Conservation (phyloP, 1,139 yeast species). For the Zygosaccharomyces sapae region DNA sequence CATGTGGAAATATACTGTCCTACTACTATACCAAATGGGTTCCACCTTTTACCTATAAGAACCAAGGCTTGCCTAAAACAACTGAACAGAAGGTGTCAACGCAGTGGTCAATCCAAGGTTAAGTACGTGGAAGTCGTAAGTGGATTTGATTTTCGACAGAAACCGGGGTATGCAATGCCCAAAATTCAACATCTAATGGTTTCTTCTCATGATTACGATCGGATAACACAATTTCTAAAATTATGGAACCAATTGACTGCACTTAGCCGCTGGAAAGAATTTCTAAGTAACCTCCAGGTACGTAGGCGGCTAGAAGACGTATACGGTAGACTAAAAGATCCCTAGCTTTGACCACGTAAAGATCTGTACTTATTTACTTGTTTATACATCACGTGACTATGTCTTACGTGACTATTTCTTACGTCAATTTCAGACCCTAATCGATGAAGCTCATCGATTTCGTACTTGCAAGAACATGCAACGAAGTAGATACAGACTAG, state of each 20-base stretch:
- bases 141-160: conserved; percentile 29
- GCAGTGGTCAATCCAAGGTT: conserved; percentile 8
- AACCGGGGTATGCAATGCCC: conserved; percentile 29
- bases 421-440: neutral
- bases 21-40: conserved; percentile 23
- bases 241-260: conserved; percentile 10
- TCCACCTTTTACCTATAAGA: conserved; percentile 11
- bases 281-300: conserved; percentile 16
- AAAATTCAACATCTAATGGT: conserved; percentile 21
- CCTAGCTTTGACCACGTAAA: neutral
- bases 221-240: conserved; percentile 9
- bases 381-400: neutral
- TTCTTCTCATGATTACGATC: conserved; percentile 14
- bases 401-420: neutral
- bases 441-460: neutral
- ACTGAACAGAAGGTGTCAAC: conserved; percentile 16
- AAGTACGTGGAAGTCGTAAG: conserved; percentile 27
- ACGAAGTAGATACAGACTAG: neutral
- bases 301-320: conserved; percentile 13
- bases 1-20: conserved; percentile 25
- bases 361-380: neutral
- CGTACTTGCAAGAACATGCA: neutral
- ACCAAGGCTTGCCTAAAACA: conserved; percentile 6
- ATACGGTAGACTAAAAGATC: conserved; percentile 11
- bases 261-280: conserved; percentile 16